Conservation (phyloP, 192 early-diverging fungal genomes). For the Coemansia sp. region DNA sequence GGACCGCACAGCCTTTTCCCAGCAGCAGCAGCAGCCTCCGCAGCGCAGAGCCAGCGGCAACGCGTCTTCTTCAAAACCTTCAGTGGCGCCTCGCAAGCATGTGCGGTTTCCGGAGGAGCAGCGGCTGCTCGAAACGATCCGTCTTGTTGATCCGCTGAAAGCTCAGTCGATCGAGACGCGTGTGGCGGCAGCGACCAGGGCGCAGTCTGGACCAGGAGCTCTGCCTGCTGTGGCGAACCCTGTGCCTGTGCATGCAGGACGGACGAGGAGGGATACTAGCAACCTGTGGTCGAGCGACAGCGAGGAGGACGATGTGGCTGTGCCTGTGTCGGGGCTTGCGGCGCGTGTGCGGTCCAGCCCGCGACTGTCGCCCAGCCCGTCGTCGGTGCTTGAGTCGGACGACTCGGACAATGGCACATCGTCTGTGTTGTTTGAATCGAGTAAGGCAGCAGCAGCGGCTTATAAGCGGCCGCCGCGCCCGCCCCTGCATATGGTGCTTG, state of each 20-base stretch:
- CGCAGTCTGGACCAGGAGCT: no score
- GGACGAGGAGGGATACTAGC: neutral
- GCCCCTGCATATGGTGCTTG: slow-evolving; percentile 1
- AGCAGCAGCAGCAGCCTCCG: slow-evolving; percentile 1
- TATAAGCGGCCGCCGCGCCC: slow-evolving; percentile 11
- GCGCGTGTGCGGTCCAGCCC: slow-evolving; percentile 28
- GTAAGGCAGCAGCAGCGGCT: no score
- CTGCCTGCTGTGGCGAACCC: no score
- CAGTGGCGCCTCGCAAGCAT: slow-evolving; percentile 17
- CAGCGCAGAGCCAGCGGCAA: no score
- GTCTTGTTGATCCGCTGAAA: slow-evolving; percentile 29
- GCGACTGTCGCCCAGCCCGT: slow-evolving; percentile 7
- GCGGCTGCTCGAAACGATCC: slow-evolving; percentile 42
- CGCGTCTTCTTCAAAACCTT: no score
- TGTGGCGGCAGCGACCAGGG: neutral
- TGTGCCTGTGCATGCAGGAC: no score
- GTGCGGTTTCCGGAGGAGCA: slow-evolving; percentile 49
- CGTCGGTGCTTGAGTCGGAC: slow-evolving; percentile 8
- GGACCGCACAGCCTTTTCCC: neutral
- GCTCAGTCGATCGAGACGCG: slow-evolving; percentile 33
- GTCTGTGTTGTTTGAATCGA: slow-evolving; percentile 15
- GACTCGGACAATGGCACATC: slow-evolving; percentile 6
- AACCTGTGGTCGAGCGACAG: neutral
- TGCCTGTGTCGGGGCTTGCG: slow-evolving; percentile 13
- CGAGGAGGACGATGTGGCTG: slow-evolving; percentile 10